Base-by-base conservation (phyloP, 768 basidiomycete genomes). In the Pisolithus microcarpus region DNA sequence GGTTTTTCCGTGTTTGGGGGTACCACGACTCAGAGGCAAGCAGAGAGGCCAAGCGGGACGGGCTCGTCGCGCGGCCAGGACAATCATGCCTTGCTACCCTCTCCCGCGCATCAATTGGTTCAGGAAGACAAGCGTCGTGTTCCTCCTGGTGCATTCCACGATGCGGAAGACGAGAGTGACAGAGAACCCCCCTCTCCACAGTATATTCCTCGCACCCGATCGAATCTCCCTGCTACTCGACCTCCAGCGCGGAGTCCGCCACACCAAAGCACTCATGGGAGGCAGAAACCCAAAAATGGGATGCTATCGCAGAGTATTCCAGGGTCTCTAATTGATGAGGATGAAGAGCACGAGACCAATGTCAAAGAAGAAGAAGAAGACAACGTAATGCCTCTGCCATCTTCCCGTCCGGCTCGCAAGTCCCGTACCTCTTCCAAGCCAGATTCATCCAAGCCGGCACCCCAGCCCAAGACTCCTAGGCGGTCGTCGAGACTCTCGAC, bases 121-220 rank as follows among this genome's bases (percentile, higher is more conserved):
- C 38, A 56, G 38, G 43, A 59, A 46, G 50, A 61, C 8, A 53
- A 49, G 51, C 67, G 63, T 51, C 72, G 63, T 43, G 64, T 65
- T 36, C 72, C 69, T 5, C 78, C 77, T 9, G 77, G 76, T 0
- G 76, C 76, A 31, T 79, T 80, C 55, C 61, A 64, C 7, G 61
- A 61, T 1, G 73, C 73, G 2, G 75, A 74, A 9, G 76, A 75
- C 8, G 43, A 44, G 43, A 44, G 43, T 28, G 43, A 44, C 15
- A 26, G 7, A 30, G 43, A 28, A 26, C 43, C 47, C 31, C 43
- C 43, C 46, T 34, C 36, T 28, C 43, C 38, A 46, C 30, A 48
- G 16, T n/a, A 26, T 34, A 50, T 31, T 46, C 39, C 56, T n/a
- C 21, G 42, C 16, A 43, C 44, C 37, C 23, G 39, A n/a, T 28